Evolutionary conservation across 345 rosid genomes (phyloP).

Genomic region (Euphorbia tirucalli): DNA sequence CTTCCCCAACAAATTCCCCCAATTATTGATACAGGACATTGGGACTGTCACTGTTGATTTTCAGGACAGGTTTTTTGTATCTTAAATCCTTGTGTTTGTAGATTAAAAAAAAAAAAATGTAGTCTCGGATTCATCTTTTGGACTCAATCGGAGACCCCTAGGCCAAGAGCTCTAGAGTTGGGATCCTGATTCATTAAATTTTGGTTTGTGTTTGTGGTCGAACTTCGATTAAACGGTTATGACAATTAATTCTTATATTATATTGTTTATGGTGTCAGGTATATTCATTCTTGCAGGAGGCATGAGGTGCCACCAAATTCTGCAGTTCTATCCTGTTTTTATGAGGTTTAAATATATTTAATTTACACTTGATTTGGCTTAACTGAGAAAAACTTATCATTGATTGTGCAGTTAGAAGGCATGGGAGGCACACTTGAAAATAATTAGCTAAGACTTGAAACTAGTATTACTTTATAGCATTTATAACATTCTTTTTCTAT

Average conservation of each 20-base stretch:
- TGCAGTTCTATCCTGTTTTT: conserved; percentile 38
- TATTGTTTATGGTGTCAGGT: conserved; percentile 31
- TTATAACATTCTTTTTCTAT: conserved; percentile 8
- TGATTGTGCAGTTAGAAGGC: too few relatives aligned
- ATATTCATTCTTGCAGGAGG: conserved; percentile 41
- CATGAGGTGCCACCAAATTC: conserved; percentile 36
- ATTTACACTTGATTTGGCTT: not conserved
- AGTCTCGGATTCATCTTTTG: too few relatives aligned
- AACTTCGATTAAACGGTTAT: not conserved
- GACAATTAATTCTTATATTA: not conserved
- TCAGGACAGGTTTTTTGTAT: not conserved
- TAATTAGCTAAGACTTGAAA: not conserved
- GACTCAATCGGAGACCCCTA: too few relatives aligned
- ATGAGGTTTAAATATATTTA: conserved; percentile 29
- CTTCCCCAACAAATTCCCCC: not conserved
- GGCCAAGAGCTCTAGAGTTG: too few relatives aligned
- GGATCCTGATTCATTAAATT: too few relatives aligned
- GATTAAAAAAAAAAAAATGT: too few relatives aligned
- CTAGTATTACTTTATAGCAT: not conserved
- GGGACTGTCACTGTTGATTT: not conserved
- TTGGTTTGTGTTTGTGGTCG: too few relatives aligned
- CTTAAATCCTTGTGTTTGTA: too few relatives aligned
- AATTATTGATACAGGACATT: not conserved
- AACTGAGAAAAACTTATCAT: not conserved
- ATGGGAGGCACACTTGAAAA: too few relatives aligned